Percentiles rank a stretch among this genome's conserved stretches.
These are phyloP conservation scores for Apophysomyces variabilis DNA, from an alignment of 371 early-diverging fungal species.

Conservation along the genomic window DNA sequence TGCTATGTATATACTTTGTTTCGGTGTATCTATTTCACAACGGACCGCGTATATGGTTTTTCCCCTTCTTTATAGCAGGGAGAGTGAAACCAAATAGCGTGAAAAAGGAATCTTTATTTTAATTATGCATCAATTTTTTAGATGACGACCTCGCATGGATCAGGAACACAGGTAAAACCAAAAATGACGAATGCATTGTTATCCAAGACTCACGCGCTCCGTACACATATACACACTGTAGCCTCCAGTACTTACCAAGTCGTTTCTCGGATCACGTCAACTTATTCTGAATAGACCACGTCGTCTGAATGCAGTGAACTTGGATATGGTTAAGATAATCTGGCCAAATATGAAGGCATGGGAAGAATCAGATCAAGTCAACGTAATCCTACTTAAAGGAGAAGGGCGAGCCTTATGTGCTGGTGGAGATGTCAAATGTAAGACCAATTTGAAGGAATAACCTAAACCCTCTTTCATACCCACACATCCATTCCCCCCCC, in stretches of 20 bases:
- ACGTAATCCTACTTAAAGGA: slow-evolving; percentile 80
- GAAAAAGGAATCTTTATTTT: not conserved
- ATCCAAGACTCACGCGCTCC: not conserved
- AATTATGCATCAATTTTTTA: not conserved
- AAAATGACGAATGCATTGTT: not conserved
- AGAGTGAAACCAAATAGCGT: not conserved
- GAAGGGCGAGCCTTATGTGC: slow-evolving; percentile 90
- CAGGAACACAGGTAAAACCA: slow-evolving; percentile 16
- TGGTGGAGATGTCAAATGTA: slow-evolving; percentile 93
- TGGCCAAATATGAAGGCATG: slow-evolving; percentile 79
- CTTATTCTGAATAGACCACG: slow-evolving; percentile 86
- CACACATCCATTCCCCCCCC: no score
- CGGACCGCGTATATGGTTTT: not conserved
- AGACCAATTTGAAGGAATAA: not conserved
- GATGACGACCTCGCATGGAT: slow-evolving; percentile 20
- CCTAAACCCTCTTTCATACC: not conserved
- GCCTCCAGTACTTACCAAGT: slow-evolving; percentile 53
- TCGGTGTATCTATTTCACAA: not conserved
- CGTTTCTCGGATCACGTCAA: slow-evolving; percentile 34
- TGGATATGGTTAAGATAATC: slow-evolving; percentile 83
- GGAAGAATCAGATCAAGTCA: slow-evolving; percentile 72
- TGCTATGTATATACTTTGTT: not conserved
- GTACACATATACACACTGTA: not conserved
- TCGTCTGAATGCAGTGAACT: slow-evolving; percentile 82
- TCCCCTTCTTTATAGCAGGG: not conserved